Percentiles rank a stretch among this genome's conserved stretches.
Conservation (phyloP, 176 grass and related monocot genomes). For the Zizania latifolia region DNA sequence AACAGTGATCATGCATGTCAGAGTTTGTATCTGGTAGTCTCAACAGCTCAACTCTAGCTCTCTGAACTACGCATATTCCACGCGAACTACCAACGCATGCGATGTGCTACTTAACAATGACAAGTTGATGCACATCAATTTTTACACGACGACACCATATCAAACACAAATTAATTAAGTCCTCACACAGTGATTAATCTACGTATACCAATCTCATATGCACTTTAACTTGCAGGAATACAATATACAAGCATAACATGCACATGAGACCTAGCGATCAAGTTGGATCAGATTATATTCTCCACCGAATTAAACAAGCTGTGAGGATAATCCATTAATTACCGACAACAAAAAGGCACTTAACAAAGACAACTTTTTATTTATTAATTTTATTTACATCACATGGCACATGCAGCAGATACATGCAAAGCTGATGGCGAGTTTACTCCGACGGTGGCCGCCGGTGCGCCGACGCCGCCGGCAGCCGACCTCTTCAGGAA, state of each 20-base stretch:
- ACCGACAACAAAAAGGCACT: not conserved
- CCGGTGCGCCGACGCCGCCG: not conserved
- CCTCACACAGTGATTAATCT: not conserved
- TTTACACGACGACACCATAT: not conserved
- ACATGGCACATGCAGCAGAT: constrained; percentile 27
- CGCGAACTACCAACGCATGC: not conserved
- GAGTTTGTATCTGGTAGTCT: too few species aligned
- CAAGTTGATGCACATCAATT: not conserved
- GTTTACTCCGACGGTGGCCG: not conserved
- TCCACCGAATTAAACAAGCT: not conserved
- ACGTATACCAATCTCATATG: not conserved
- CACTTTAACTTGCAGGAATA: not conserved
- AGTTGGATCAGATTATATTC: not conserved
- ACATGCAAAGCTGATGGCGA: constrained; percentile 12
- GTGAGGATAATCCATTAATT: not conserved
- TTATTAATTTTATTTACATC: constrained; percentile 1
- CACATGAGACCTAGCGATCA: not conserved
- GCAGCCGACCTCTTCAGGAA: constrained; percentile 73
- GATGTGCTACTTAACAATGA: not conserved
- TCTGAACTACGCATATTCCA: too few species aligned
- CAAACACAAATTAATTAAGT: not conserved
- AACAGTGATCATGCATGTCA: too few species aligned
- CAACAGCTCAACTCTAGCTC: too few species aligned
- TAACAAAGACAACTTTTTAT: not conserved
- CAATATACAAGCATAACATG: not conserved